Percentiles rank a stretch among this genome's conserved stretches.
These are phyloP conservation scores for Isatis lusitanica DNA, from an alignment of 441 rosid species.

Conservation along the genomic window DNA sequence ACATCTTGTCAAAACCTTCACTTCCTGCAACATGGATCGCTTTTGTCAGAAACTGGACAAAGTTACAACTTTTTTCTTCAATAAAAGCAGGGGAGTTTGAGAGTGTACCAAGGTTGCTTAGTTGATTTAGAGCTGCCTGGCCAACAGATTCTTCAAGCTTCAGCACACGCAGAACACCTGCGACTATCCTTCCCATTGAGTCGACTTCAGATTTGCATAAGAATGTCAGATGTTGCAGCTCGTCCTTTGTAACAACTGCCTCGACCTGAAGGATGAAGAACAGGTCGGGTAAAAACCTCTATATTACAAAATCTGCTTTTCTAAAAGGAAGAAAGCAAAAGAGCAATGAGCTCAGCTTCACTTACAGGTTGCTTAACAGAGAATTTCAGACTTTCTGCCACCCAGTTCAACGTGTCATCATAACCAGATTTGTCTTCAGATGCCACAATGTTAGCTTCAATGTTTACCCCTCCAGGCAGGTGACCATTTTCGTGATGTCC, in stretches of 20 bases:
- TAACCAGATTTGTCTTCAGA: constrained; percentile 50
- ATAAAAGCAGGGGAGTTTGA: neutral
- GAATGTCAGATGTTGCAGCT: constrained; percentile 74
- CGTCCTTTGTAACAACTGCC: constrained; percentile 84
- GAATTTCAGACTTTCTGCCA: constrained; percentile 76
- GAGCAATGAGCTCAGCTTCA: constrained; percentile 24
- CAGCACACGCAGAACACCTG: constrained; percentile 79
- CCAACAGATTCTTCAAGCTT: constrained; percentile 86
- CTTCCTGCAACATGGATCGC: constrained; percentile 54
- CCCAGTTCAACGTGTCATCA: constrained; percentile 64
- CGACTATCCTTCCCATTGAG: constrained; percentile 90
- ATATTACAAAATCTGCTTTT: neutral
- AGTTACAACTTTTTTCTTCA: neutral
- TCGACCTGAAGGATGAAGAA: constrained; percentile 58
- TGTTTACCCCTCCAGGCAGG: constrained; percentile 61
- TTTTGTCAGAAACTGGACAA: constrained; percentile 6
- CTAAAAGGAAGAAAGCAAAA: neutral
- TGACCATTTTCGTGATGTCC: constrained; percentile 57
- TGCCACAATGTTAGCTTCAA: constrained; percentile 70
- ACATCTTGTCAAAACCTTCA: constrained; percentile 76
- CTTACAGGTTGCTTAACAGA: constrained; percentile 87
- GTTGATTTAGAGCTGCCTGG: constrained; percentile 74
- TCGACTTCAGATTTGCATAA: constrained; percentile 90
- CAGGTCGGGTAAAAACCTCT: neutral
- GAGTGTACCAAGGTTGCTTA: constrained; percentile 85